A percentile compares a stretch with the other conserved stretches of the same genome.
Evolutionary conservation across 495 filamentous ascomycete species (phyloP).

Genomic region (Gamarada debralockiae): DNA sequence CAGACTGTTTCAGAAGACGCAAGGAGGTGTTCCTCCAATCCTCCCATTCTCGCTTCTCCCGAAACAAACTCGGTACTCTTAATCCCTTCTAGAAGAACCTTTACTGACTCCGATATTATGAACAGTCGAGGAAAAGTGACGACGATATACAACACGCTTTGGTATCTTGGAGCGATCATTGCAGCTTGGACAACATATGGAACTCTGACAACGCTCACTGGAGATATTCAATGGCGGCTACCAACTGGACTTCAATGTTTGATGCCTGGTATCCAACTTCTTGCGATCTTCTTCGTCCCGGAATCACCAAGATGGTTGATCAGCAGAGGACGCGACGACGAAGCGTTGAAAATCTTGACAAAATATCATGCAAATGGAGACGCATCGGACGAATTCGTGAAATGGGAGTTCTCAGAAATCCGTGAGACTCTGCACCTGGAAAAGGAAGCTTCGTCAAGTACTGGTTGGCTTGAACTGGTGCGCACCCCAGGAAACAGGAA

Average conservation of each 20-base stretch:
- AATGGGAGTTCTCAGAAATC: constrained; percentile 55
- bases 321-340: constrained; percentile 14
- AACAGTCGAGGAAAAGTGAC: constrained; percentile 35
- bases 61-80: no score
- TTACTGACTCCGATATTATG: no score
- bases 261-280: constrained; percentile 29
- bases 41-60: no score
- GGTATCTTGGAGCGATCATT: constrained; percentile 37
- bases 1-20: no score
- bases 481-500: constrained; percentile 13
- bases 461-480: constrained; percentile 31
- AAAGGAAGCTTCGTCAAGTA: background rate
- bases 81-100: no score
- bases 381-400: constrained; percentile 48
- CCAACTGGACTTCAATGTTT: constrained; percentile 43
- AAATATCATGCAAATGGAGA: constrained; percentile 56
- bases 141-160: constrained; percentile 45
- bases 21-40: no score
- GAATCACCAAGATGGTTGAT: constrained; percentile 58
- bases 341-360: background rate
- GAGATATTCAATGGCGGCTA: constrained; percentile 40
- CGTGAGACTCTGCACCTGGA: constrained; percentile 35
- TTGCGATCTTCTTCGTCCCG: constrained; percentile 34
- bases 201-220: constrained; percentile 34
- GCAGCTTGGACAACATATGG: constrained; percentile 42